Conservation (phyloP, 495 filamentous ascomycete species). For the Penicillium steckii region DNA sequence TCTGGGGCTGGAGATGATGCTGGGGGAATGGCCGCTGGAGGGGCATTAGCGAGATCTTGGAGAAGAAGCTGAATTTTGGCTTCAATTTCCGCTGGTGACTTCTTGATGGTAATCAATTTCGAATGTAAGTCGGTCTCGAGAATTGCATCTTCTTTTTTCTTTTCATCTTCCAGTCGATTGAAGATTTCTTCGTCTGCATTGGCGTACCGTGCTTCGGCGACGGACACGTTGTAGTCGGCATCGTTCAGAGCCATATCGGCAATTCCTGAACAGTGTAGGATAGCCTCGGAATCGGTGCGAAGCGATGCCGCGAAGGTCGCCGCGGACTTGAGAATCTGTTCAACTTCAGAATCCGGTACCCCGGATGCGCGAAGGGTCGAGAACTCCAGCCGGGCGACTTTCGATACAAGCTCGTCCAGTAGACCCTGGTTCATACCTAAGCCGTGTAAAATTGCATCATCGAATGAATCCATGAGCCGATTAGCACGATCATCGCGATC, state of each 20-base stretch:
- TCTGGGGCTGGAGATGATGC: neutral
- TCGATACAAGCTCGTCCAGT: conserved; percentile 47
- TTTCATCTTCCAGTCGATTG: conserved; percentile 44
- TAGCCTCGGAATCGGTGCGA: conserved; percentile 47
- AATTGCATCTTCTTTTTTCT: conserved; percentile 51
- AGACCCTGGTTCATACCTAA: conserved; percentile 53
- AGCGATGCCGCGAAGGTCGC: conserved; percentile 43
- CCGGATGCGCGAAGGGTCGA: conserved; percentile 30
- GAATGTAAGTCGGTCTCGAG: conserved; percentile 44
- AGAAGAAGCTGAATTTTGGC: conserved; percentile 32
- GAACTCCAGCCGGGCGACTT: conserved; percentile 36
- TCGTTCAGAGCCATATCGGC: conserved; percentile 51
- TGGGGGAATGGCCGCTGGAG: conserved; percentile 19
- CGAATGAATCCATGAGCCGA: conserved; percentile 52
- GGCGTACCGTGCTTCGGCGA: conserved; percentile 50
- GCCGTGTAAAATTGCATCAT: conserved; percentile 51
- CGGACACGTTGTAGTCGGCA: conserved; percentile 53
- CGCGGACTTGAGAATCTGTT: conserved; percentile 45
- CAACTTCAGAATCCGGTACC: conserved; percentile 40
- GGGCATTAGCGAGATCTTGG: conserved; percentile 26
- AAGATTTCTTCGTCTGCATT: conserved; percentile 45
- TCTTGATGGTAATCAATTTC: conserved; percentile 48
- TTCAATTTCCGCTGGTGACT: conserved; percentile 37
- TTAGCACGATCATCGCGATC: conserved; percentile 52
- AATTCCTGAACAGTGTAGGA: conserved; percentile 46